Conservation (phyloP, 2,329 filamentous ascomycete species). For the Epichloe glyceriae region DNA sequence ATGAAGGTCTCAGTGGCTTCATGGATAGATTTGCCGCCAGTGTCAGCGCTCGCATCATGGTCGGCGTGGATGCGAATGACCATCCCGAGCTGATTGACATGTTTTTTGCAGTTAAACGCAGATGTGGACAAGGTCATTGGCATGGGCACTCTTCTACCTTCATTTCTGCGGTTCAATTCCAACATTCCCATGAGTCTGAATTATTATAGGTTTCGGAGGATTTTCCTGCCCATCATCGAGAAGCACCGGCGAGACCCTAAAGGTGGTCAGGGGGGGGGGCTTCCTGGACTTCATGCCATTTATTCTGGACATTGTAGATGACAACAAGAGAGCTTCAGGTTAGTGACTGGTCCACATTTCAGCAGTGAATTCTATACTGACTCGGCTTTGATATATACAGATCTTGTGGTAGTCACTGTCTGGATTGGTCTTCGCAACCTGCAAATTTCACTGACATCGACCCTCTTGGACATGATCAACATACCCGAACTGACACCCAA, state of each 20-base stretch:
- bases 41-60: neutral
- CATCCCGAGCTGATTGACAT: neutral
- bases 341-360: neutral
- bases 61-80: neutral
- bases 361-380: neutral
- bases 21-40: neutral
- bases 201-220: neutral
- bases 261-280: neutral
- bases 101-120: neutral
- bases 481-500: neutral
- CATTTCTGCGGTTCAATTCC: neutral
- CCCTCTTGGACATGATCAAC: neutral
- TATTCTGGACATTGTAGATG: neutral
- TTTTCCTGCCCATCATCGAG: neutral
- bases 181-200: neutral
- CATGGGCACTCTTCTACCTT: neutral
- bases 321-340: neutral
- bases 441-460: neutral
- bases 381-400: neutral
- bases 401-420: neutral
- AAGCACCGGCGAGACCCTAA: neutral
- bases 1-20: neutral
- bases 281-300: neutral
- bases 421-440: neutral
- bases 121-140: neutral